A percentile compares a stretch with the other conserved stretches of the same genome.
phyloP scores from a whole-genome alignment of 441 rosid genomes.

The Pelargonium cotyledonis region DNA sequence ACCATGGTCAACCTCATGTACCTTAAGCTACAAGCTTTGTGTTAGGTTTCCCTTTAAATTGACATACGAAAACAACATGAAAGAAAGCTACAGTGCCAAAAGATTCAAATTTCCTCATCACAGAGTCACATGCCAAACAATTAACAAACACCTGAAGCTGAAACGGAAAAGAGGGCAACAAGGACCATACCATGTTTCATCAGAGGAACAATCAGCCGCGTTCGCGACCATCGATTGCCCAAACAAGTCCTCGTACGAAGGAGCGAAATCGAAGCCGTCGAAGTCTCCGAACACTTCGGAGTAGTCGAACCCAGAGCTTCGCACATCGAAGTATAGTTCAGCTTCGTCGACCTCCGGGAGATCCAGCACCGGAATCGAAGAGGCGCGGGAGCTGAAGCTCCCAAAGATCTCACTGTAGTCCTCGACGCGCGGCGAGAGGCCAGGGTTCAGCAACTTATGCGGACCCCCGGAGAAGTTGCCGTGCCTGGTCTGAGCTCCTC shows the following conservation, averaged over 20 bases:
- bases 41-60: neutral
- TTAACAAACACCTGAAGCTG: neutral
- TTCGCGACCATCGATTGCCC: neutral
- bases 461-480: too few species aligned
- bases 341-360: slow-evolving; percentile 1
- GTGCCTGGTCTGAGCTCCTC: too few species aligned
- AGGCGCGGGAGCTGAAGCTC: neutral
- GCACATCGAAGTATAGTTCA: neutral
- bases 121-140: too few species aligned
- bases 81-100: neutral
- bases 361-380: slow-evolving; percentile 4
- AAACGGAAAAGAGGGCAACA: neutral
- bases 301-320: neutral
- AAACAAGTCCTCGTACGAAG: neutral
- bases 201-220: neutral
- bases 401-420: slow-evolving; percentile 3
- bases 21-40: neutral
- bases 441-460: neutral
- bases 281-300: neutral
- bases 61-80: neutral
- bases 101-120: neutral
- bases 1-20: neutral
- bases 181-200: neutral
- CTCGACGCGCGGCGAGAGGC: neutral
- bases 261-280: neutral